Percentiles rank a stretch among this genome's conserved stretches.
These are phyloP conservation scores for Colletotrichum sp. DNA, from an alignment of 2,329 filamentous ascomycete genomes.

Conservation along the genomic window DNA sequence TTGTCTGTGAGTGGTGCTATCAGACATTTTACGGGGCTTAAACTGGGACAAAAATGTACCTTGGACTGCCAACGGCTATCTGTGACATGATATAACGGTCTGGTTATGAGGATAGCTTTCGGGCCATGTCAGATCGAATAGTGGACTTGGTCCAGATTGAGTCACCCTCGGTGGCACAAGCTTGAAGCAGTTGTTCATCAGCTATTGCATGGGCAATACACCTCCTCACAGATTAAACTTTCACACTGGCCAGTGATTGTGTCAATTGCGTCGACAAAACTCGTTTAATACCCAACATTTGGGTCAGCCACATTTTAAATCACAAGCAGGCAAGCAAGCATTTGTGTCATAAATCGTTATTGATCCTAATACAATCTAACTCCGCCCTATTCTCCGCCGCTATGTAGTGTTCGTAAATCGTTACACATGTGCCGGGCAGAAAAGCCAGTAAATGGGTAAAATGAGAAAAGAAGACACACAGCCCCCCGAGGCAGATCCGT, in stretches of 20 bases:
- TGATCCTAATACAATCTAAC: conserved; percentile 20
- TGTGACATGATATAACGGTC: too few relatives aligned
- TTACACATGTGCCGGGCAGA: conserved; percentile 19
- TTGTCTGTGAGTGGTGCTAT: not conserved
- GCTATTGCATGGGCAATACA: not conserved
- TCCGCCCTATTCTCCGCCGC: conserved; percentile 17
- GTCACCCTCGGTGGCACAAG: not conserved
- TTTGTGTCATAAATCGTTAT: conserved; percentile 19
- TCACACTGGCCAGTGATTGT: not conserved
- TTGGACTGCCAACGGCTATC: too few relatives aligned
- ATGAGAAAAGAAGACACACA: conserved; percentile 8
- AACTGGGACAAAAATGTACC: too few relatives aligned
- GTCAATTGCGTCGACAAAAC: not conserved
- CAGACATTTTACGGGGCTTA: not conserved
- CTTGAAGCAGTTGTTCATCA: not conserved
- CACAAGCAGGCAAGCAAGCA: not conserved
- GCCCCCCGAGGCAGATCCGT: not conserved
- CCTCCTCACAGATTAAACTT: accelerated
- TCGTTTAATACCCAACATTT: not conserved
- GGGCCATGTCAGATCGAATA: too few relatives aligned
- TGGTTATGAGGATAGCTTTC: too few relatives aligned
- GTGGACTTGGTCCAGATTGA: not conserved
- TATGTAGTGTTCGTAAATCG: conserved; percentile 21
- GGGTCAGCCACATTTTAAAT: not conserved
- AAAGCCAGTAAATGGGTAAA: not conserved